Conservation (phyloP, 345 rosid genomes). For the Salix purpurea region DNA sequence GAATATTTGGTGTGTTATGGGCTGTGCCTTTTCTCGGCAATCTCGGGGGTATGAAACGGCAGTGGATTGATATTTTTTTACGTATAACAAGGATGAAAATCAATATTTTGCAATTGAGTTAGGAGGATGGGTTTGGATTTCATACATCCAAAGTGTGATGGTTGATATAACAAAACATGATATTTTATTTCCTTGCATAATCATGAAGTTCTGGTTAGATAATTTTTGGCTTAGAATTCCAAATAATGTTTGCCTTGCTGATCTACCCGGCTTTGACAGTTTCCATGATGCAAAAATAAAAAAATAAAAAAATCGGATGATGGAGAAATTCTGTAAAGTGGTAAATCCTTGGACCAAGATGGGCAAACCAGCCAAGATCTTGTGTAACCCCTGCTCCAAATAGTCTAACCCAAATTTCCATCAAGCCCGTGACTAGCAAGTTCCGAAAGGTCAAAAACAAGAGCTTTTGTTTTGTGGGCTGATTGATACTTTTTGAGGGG, state of each 20-base stretch:
- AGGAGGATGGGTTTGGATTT: no score
- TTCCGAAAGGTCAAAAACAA: background rate
- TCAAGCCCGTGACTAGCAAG: background rate
- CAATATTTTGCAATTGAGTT: no score
- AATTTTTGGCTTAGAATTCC: background rate
- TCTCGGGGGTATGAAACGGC: no score
- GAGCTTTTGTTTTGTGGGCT: background rate
- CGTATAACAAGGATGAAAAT: no score
- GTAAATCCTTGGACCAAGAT: background rate
- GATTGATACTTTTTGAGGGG: background rate
- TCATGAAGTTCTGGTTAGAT: background rate
- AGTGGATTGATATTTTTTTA: no score
- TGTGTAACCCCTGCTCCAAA: background rate
- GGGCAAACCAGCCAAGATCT: background rate
- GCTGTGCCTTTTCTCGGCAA: no score
- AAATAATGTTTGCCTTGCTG: background rate
- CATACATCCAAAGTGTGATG: no score
- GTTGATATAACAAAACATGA: background rate
- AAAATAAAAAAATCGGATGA: background rate
- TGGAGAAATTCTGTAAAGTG: no score
- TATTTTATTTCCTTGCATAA: background rate
- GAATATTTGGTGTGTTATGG: no score
- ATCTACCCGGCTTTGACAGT: background rate
- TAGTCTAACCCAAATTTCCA: background rate
- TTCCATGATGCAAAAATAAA: background rate